Conservation (phyloP, 805 yeast species). For the Starmerella apicola region DNA sequence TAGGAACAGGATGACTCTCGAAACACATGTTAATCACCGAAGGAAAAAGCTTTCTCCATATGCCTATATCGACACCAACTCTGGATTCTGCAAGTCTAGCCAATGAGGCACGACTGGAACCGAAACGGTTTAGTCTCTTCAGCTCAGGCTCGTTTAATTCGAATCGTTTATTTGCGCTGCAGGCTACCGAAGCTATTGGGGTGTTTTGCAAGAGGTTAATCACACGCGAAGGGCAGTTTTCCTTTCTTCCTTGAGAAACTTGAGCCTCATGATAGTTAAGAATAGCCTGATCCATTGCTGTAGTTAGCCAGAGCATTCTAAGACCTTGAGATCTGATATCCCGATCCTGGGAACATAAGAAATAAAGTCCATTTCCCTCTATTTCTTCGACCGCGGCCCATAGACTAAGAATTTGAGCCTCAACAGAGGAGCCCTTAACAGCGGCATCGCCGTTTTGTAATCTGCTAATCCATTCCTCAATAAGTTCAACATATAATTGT, state of each 20-base stretch:
- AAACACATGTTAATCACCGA: constrained; percentile 57
- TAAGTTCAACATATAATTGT: constrained; percentile 59
- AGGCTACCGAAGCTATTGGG: constrained; percentile 54
- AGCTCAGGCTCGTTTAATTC: constrained; percentile 59
- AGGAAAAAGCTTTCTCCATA: constrained; percentile 91
- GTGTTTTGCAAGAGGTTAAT: constrained; percentile 63
- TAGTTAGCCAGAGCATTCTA: constrained; percentile 59
- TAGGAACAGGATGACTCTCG: constrained; percentile 77
- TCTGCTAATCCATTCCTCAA: constrained; percentile 60
- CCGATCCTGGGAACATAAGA: constrained; percentile 78
- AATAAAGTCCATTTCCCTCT: constrained; percentile 89
- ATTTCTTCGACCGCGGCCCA: constrained; percentile 85
- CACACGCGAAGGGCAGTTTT: constrained; percentile 22
- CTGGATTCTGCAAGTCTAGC: constrained; percentile 75
- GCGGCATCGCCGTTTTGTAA: constrained; percentile 19
- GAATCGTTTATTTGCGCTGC: constrained; percentile 35
- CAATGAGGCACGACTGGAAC: constrained; percentile 49
- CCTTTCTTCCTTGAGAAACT: constrained; percentile 8
- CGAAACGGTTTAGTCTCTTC: constrained; percentile 52
- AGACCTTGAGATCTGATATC: constrained; percentile 63
- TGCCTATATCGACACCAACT: constrained; percentile 87
- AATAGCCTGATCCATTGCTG: constrained; percentile 79
- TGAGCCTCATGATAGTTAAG: constrained; percentile 35
- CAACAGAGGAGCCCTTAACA: constrained; percentile 8
- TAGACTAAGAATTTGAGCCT: constrained; percentile 29